phyloP scores from a whole-genome alignment of 2,329 filamentous ascomycete species.

The Aureobasidium sp. region DNA sequence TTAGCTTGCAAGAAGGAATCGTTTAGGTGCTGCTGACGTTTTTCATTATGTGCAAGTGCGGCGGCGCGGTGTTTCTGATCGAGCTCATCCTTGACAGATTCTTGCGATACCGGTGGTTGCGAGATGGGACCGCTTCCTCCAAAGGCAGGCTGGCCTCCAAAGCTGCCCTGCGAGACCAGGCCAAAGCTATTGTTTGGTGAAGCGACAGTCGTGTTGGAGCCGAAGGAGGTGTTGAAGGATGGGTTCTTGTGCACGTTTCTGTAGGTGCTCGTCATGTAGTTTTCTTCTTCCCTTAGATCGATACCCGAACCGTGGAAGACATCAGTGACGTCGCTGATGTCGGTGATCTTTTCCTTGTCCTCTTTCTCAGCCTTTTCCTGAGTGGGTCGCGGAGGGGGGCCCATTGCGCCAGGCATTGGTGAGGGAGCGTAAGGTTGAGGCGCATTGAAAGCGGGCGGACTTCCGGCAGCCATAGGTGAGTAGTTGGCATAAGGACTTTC shows the following conservation, averaged over 20 bases:
- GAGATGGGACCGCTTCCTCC: slow-evolving; percentile 30
- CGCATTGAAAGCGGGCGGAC: slow-evolving; percentile 44
- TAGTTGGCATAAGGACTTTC: slow-evolving; percentile 13
- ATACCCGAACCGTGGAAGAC: slow-evolving; percentile 78
- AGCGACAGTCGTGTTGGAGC: slow-evolving; percentile 24
- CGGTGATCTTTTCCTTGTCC: slow-evolving; percentile 49
- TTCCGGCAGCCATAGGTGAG: slow-evolving; percentile 13
- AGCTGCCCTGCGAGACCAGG: slow-evolving; percentile 33
- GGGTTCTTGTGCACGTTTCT: slow-evolving; percentile 15
- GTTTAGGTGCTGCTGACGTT: slow-evolving; percentile 58
- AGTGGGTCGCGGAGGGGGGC: slow-evolving; percentile 51
- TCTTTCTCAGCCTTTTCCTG: slow-evolving; percentile 43
- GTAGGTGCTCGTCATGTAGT: slow-evolving; percentile 63
- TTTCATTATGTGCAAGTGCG: slow-evolving; percentile 51
- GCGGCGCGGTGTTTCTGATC: slow-evolving; percentile 58
- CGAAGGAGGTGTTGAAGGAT: slow-evolving; percentile 21
- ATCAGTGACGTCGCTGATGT: slow-evolving; percentile 69
- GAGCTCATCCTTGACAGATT: slow-evolving; percentile 58
- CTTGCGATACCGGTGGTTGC: slow-evolving; percentile 53
- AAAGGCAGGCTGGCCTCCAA: slow-evolving; percentile 28
- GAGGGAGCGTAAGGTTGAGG: slow-evolving; percentile 33
- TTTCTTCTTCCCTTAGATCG: slow-evolving; percentile 78
- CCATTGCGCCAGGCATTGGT: slow-evolving; percentile 44
- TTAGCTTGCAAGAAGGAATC: slow-evolving; percentile 64
- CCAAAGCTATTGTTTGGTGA: slow-evolving; percentile 39